Percentiles rank a stretch among this genome's conserved stretches.
Evolutionary conservation across 768 basidiomycete species (phyloP).

Genomic region (Pilatotrama ljubarskyi): DNA sequence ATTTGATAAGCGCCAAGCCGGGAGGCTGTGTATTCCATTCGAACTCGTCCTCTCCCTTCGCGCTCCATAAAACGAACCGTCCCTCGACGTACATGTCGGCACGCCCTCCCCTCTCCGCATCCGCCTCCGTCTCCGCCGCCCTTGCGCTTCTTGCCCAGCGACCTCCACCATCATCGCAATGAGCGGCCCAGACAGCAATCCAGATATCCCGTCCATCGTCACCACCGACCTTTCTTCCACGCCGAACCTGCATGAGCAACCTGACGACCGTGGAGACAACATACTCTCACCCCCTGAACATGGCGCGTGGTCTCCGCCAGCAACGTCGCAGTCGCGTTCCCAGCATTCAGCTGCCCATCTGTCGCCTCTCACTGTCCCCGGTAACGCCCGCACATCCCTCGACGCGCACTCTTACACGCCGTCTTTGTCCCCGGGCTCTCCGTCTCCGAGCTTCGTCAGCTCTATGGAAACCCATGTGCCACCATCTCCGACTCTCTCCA

Average conservation of each 20-base stretch:
- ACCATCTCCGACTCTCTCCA: constrained; percentile 78
- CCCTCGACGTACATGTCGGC: not conserved
- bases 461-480: constrained; percentile 49
- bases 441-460: constrained; percentile 37
- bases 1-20: not conserved
- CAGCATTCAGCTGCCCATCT: constrained; percentile 10
- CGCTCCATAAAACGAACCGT: constrained; percentile 3
- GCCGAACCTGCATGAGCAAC: constrained; percentile 10
- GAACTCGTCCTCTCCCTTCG: not conserved
- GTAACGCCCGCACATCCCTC: constrained; percentile 20
- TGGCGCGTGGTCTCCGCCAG: not conserved
- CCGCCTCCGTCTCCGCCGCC: not conserved
- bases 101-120: constrained; percentile 3
- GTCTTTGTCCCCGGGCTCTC: constrained; percentile 18
- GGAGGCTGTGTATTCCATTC: not conserved
- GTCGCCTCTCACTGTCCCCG: constrained; percentile 18
- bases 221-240: constrained; percentile 29
- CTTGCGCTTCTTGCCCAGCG: not conserved
- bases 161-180: constrained; percentile 3
- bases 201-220: constrained; percentile 23
- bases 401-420: constrained; percentile 22
- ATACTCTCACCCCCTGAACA: constrained; percentile 6
- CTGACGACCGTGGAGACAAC: constrained; percentile 11
- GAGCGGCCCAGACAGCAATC: constrained; percentile 11
- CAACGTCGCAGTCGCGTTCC: not conserved